phyloP scores from a whole-genome alignment of 805 yeast genomes.

The Tetrapisispora iriomotensis region DNA sequence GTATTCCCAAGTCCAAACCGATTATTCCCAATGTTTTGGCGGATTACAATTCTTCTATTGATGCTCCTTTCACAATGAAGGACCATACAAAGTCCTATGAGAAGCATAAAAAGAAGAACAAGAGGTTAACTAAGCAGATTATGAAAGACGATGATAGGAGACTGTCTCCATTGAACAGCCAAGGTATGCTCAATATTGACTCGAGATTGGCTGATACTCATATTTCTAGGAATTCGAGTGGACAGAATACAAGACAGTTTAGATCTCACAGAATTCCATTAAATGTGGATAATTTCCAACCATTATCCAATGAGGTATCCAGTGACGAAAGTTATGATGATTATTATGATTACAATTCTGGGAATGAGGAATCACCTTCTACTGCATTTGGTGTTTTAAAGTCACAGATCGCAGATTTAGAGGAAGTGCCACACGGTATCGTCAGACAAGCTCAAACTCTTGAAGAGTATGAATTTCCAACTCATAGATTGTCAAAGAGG shows the following conservation, averaged over 20 bases:
- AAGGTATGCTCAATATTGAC: background rate
- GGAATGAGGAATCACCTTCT: slow-evolving; percentile 8
- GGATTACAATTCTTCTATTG: slow-evolving; percentile 59
- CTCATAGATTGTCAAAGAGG: slow-evolving; percentile 67
- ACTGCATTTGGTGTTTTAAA: slow-evolving; percentile 25
- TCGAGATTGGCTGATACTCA: background rate
- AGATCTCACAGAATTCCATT: slow-evolving; percentile 35
- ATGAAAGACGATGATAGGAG: slow-evolving; percentile 1
- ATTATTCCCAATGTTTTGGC: slow-evolving; percentile 73
- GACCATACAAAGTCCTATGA: slow-evolving; percentile 1
- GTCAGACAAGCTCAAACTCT: slow-evolving; percentile 73
- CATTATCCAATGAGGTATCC: slow-evolving; percentile 37
- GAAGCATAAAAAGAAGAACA: slow-evolving; percentile 2
- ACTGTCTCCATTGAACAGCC: background rate
- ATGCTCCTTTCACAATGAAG: slow-evolving; percentile 43
- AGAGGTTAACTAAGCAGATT: background rate
- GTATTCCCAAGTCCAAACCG: slow-evolving; percentile 66
- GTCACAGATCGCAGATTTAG: slow-evolving; percentile 79
- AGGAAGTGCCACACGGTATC: slow-evolving; percentile 93
- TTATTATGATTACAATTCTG: background rate
- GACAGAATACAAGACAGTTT: background rate
- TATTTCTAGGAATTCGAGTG: background rate
- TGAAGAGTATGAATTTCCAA: slow-evolving; percentile 69
- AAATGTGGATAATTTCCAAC: slow-evolving; percentile 49
- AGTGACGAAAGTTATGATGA: slow-evolving; percentile 30